A percentile compares a stretch with the other conserved stretches of the same genome.
Conservation (phyloP, 441 rosid species). For the Populus tomentosa region DNA sequence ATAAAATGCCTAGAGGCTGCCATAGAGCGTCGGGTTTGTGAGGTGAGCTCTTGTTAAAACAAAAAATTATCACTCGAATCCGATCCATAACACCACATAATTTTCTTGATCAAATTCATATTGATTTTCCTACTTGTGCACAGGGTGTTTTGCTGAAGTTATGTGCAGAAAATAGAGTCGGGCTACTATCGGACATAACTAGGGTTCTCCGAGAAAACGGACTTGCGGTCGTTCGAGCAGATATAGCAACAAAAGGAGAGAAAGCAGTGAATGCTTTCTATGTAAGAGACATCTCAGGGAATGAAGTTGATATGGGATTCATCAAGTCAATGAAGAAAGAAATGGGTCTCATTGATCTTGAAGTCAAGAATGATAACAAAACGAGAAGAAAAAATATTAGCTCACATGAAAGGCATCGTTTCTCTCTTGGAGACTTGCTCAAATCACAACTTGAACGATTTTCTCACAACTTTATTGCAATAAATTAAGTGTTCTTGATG, state of each 20-base stretch:
- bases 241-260: slow-evolving; percentile 47
- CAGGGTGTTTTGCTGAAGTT: slow-evolving; percentile 44
- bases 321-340: slow-evolving; percentile 60
- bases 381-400: background rate
- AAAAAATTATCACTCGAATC: background rate
- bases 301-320: slow-evolving; percentile 56
- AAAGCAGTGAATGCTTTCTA: slow-evolving; percentile 51
- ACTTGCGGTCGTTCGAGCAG: slow-evolving; percentile 42
- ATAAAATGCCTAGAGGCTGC: slow-evolving; percentile 54
- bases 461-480: slow-evolving; percentile 47
- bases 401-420: slow-evolving; percentile 19
- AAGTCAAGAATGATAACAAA: slow-evolving; percentile 31
- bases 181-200: slow-evolving; percentile 44
- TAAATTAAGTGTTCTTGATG: slow-evolving; percentile 20
- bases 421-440: slow-evolving; percentile 49
- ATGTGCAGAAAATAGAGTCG: slow-evolving; percentile 37
- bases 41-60: slow-evolving; percentile 21
- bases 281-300: slow-evolving; percentile 50
- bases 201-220: slow-evolving; percentile 48
- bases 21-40: slow-evolving; percentile 45
- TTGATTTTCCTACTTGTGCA: background rate
- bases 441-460: slow-evolving; percentile 45
- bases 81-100: background rate
- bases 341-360: slow-evolving; percentile 54
- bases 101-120: background rate